phyloP scores from a whole-genome alignment of 371 early-diverging fungal genomes.

The Circinella umbellata region DNA sequence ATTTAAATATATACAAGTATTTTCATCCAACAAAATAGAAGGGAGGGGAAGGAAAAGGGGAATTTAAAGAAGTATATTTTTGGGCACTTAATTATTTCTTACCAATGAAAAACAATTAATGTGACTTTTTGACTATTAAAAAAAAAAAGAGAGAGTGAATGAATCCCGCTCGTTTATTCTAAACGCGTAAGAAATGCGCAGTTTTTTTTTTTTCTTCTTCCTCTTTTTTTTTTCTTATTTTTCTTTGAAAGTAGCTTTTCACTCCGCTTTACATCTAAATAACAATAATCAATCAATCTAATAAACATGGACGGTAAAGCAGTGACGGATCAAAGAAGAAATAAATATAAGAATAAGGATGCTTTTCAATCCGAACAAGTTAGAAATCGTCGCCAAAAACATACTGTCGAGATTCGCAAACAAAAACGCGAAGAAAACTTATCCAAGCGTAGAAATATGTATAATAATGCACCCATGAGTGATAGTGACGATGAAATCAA shows the following conservation, averaged over 20 bases:
- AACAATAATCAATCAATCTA: too few species aligned
- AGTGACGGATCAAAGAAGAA: not conserved
- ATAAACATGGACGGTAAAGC: too few species aligned
- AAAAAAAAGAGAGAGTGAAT: too few species aligned
- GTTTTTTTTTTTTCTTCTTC: constrained; percentile 3
- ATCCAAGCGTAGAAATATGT: constrained; percentile 88
- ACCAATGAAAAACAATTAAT: too few species aligned
- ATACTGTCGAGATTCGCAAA: constrained; percentile 92
- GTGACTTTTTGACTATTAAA: not conserved
- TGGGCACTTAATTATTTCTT: too few species aligned
- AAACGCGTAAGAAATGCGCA: not conserved
- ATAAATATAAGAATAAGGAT: constrained; percentile 22
- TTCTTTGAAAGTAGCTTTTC: too few species aligned
- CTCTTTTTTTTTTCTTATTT: constrained; percentile 10
- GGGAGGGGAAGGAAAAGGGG: too few species aligned
- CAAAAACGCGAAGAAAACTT: constrained; percentile 95
- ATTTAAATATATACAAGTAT: too few species aligned
- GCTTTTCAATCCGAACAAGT: constrained; percentile 91
- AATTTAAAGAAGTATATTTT: too few species aligned
- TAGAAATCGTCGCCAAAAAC: constrained; percentile 91
- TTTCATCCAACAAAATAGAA: too few species aligned
- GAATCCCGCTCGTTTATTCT: not conserved
- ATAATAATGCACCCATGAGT: constrained; percentile 55
- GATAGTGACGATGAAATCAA: constrained; percentile 87
- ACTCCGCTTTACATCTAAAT: too few species aligned